Conservation (phyloP, 192 early-diverging fungal genomes). For the Funneliformis mosseae region DNA sequence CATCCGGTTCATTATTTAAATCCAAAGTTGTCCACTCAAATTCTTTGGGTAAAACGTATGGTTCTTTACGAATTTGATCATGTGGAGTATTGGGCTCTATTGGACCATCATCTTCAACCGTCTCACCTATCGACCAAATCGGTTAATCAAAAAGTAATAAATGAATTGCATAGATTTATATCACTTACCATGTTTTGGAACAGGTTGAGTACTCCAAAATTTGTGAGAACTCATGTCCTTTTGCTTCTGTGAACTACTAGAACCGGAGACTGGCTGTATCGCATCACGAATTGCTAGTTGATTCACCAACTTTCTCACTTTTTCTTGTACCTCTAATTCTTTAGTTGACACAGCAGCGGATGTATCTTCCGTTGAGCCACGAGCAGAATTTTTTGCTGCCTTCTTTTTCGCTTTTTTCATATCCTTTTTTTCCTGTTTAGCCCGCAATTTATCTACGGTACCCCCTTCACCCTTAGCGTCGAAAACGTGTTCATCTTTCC, state of each 20-base stretch:
- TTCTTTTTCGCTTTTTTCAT: slow-evolving; percentile 32
- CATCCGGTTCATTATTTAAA: slow-evolving; percentile 71
- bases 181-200: slow-evolving; percentile 77
- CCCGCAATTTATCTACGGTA: slow-evolving; percentile 12
- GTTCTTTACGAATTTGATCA: slow-evolving; percentile 79
- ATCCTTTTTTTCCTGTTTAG: slow-evolving; percentile 28
- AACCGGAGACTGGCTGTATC: background rate
- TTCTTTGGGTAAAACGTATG: slow-evolving; percentile 83
- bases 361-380: background rate
- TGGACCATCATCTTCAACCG: slow-evolving; percentile 71
- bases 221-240: slow-evolving; percentile 56
- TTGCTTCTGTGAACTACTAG: background rate
- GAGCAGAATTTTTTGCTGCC: background rate
- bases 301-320: slow-evolving; percentile 20
- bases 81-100: slow-evolving; percentile 76
- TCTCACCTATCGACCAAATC: slow-evolving; percentile 61
- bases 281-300: slow-evolving; percentile 27
- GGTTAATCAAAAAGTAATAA: background rate
- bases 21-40: slow-evolving; percentile 91
- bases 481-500: background rate
- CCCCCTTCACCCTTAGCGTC: background rate
- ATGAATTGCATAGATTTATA: slow-evolving; percentile 21
- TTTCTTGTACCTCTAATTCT: slow-evolving; percentile 30
- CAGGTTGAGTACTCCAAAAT: slow-evolving; percentile 99
- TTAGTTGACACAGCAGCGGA: background rate